Percentiles rank a stretch among this genome's conserved stretches.
These are phyloP conservation scores for Cucurbita ficifolia DNA, from an alignment of 306 rosid species.

Conservation along the genomic window DNA sequence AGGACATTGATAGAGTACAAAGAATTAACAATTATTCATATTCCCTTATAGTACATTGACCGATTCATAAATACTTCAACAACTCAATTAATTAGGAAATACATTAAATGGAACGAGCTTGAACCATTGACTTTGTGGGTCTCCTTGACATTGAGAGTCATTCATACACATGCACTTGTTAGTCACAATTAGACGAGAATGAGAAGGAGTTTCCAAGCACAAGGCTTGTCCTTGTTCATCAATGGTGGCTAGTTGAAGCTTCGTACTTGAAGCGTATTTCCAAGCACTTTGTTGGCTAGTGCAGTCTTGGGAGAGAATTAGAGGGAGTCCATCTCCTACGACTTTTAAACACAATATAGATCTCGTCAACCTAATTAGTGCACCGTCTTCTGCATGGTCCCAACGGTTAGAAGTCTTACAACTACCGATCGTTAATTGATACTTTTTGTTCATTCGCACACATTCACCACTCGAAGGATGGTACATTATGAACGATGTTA, in stretches of 20 bases:
- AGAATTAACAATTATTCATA: too few relatives aligned
- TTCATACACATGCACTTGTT: constrained; percentile 20
- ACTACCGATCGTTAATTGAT: constrained; percentile 10
- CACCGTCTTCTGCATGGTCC: constrained; percentile 15
- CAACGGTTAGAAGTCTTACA: constrained; percentile 19
- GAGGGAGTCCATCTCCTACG: constrained; percentile 16
- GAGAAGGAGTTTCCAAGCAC: constrained; percentile 19
- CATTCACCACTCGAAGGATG: constrained; percentile 4
- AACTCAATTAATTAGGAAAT: neutral
- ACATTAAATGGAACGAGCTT: neutral
- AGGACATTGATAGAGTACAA: too few relatives aligned
- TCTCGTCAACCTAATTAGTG: constrained; percentile 12
- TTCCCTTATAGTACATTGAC: too few relatives aligned
- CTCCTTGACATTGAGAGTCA: neutral
- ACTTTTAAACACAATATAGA: constrained; percentile 17
- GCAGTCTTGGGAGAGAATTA: constrained; percentile 15
- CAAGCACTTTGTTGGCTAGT: constrained; percentile 19
- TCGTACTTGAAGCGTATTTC: constrained; percentile 13
- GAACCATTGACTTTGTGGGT: neutral
- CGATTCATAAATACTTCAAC: too few relatives aligned
- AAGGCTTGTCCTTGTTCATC: neutral
- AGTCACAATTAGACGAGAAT: constrained; percentile 19
- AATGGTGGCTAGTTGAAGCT: constrained; percentile 25
- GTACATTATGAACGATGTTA: neutral
- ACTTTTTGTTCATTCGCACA: constrained; percentile 3